Evolutionary conservation across 345 rosid species (phyloP).

Genomic region (Moringa oleifera): DNA sequence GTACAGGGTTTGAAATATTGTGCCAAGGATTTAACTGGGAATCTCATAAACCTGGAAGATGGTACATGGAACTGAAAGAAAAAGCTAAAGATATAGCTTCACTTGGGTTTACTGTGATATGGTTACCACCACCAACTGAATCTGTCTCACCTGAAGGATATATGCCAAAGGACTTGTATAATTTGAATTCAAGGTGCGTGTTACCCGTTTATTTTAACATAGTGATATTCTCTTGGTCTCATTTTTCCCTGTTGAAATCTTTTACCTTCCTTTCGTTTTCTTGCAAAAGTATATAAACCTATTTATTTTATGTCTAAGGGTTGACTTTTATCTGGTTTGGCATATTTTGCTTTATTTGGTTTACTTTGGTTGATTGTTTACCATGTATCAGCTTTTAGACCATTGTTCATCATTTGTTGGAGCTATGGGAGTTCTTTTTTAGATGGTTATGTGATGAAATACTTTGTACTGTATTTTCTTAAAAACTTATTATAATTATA

Average conservation of each 20-base stretch:
- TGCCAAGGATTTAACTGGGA: constrained; percentile 99
- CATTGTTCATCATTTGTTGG: not conserved
- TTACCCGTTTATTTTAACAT: constrained; percentile 2
- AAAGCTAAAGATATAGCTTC: constrained; percentile 66
- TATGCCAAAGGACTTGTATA: constrained; percentile 91
- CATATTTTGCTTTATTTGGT: not conserved
- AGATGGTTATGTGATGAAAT: not conserved
- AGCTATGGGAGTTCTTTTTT: not conserved
- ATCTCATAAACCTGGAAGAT: constrained; percentile 82
- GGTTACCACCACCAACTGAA: constrained; percentile 98
- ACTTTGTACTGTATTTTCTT: not conserved
- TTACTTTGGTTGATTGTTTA: not conserved
- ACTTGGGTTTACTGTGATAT: constrained; percentile 79
- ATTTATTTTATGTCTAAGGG: no score
- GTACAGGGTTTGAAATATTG: constrained; percentile 78
- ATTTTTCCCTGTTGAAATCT: no score
- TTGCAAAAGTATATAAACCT: not conserved
- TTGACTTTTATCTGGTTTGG: not conserved
- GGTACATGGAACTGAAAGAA: constrained; percentile 76
- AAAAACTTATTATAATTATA: not conserved
- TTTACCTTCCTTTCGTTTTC: no score
- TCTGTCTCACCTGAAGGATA: constrained; percentile 99
- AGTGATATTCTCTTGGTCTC: not conserved
- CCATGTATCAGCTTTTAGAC: not conserved
- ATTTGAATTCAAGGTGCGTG: constrained; percentile 79